A percentile compares a stretch with the other conserved stretches of the same genome.
These are phyloP conservation scores for Priceomyces melissophilus DNA, from an alignment of 805 yeast genomes.

Conservation along the genomic window DNA sequence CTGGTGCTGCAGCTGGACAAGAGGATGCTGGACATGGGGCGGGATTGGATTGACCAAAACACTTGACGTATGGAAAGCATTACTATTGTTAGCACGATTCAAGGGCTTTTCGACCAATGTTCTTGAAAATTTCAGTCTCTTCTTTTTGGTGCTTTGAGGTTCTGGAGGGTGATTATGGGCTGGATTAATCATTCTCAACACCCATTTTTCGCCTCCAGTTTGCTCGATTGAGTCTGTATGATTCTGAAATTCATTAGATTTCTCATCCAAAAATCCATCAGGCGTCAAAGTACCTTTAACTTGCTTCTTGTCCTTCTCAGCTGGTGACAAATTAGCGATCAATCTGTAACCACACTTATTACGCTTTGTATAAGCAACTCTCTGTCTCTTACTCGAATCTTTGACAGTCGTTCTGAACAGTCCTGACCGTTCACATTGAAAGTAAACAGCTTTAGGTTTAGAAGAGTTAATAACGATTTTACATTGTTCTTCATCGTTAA, in stretches of 20 bases:
- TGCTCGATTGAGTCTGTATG: conserved; percentile 11
- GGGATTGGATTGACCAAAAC: conserved; percentile 9
- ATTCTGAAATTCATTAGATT: conserved; percentile 18
- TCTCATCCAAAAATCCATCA: conserved; percentile 26
- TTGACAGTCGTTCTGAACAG: conserved; percentile 45
- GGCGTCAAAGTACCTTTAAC: conserved; percentile 15
- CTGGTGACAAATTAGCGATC: conserved; percentile 43
- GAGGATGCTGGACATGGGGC: conserved; percentile 9
- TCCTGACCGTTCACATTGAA: conserved; percentile 46
- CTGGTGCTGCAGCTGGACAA: conserved; percentile 13
- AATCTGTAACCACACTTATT: conserved; percentile 45
- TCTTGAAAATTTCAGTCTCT: conserved; percentile 36
- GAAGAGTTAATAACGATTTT: conserved; percentile 45
- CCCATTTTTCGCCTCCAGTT: conserved; percentile 39
- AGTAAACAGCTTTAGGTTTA: conserved; percentile 46
- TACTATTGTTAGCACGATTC: conserved; percentile 16
- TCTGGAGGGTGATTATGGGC: conserved; percentile 45
- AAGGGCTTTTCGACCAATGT: conserved; percentile 45
- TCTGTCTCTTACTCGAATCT: conserved; percentile 41
- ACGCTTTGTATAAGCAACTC: conserved; percentile 46
- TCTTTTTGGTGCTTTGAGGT: conserved; percentile 35
- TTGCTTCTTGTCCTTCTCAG: conserved; percentile 41
- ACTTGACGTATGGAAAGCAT: conserved; percentile 8
- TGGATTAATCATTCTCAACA: conserved; percentile 45
- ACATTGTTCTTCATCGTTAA: conserved; percentile 36